Percentiles rank a stretch among this genome's conserved stretches.
phyloP scores from a whole-genome alignment of 2,329 filamentous ascomycete species.

The Talaromyces sp. region DNA sequence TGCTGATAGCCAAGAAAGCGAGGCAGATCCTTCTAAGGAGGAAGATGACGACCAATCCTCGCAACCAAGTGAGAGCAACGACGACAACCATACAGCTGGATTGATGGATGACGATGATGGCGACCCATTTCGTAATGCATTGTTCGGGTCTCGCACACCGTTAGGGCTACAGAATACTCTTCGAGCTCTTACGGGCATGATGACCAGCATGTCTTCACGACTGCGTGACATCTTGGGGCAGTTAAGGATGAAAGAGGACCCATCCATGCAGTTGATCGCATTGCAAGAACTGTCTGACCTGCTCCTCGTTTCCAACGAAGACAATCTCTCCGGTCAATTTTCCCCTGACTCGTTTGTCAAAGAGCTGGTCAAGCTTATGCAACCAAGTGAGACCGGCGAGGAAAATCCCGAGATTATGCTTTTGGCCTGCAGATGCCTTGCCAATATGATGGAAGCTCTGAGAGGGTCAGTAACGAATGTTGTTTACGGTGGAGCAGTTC shows the following conservation, averaged over 20 bases:
- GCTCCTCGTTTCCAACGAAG: slow-evolving; percentile 89
- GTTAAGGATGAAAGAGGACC: slow-evolving; percentile 77
- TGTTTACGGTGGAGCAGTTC: slow-evolving; percentile 94
- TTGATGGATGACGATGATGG: slow-evolving; percentile 56
- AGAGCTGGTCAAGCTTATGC: slow-evolving; percentile 88
- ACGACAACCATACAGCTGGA: slow-evolving; percentile 52
- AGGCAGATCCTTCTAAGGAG: slow-evolving; percentile 28
- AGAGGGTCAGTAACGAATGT: slow-evolving; percentile 91
- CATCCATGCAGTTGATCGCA: slow-evolving; percentile 83
- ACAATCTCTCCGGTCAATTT: slow-evolving; percentile 92
- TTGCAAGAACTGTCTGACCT: slow-evolving; percentile 91
- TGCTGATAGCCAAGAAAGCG: slow-evolving; percentile 53
- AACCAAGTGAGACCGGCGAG: slow-evolving; percentile 78
- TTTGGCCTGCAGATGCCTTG: slow-evolving; percentile 87
- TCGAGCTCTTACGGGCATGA: slow-evolving; percentile 83
- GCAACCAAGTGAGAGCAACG: slow-evolving; percentile 61
- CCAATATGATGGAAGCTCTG: slow-evolving; percentile 95
- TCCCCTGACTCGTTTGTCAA: slow-evolving; percentile 92
- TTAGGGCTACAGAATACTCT: slow-evolving; percentile 74
- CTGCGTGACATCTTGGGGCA: slow-evolving; percentile 73
- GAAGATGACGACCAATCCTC: slow-evolving; percentile 56
- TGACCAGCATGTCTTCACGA: slow-evolving; percentile 76
- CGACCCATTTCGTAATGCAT: slow-evolving; percentile 57
- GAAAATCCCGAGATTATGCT: slow-evolving; percentile 98
- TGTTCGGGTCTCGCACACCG: slow-evolving; percentile 63